Base-by-base conservation (phyloP, 2,329 filamentous ascomycete genomes). In the Elsinoe australis region DNA sequence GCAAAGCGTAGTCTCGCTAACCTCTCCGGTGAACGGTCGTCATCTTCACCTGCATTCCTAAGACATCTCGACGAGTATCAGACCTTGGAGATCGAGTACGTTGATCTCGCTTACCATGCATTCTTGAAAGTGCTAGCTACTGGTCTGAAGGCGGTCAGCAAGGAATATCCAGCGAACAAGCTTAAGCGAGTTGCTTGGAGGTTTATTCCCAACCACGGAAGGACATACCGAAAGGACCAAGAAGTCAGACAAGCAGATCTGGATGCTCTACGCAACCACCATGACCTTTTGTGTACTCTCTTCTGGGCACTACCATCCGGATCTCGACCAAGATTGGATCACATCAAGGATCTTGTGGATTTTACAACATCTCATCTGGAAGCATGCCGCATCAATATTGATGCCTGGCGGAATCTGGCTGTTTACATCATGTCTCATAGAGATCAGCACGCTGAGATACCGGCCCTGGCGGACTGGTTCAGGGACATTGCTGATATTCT, bases 201-300 rank as follows among this genome's bases (percentile, higher is more conserved):
- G 18, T 67, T 76, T 18, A 67, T 79, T 24, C 78, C 78, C 3
- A 80, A 79, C 49, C 76, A 80, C 57, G 75, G 74, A 3, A 72
- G 76, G n/a, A 71, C 65, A 4, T 78, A 79, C 58, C 75, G 71
- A 1, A 81, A 80, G 56, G 78, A 81, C 21, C 65, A 74, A 51
- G 62, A 68, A 3, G 59, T 81, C 10, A 67, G 67, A 22, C 67
- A 72, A 47, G 67, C 71, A 49, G 76, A 77, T 53, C 62, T 81
- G 9, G 71, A 75, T 45, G 75, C 78, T 1, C 62, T 81, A 36
- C 71, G 76, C 39, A 82, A 81, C 54, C 76, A 82, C 51, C 76
- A 80, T 53, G 76, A 81, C 55, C 65, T 82, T 12, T 67, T 82
- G 0, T 76, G 73, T 48, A 76, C 74, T 3, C 64, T 82, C 10